A percentile compares a stretch with the other conserved stretches of the same genome.
Conservation (phyloP, 179 eudicot species). For the Spinacia oleracea region DNA sequence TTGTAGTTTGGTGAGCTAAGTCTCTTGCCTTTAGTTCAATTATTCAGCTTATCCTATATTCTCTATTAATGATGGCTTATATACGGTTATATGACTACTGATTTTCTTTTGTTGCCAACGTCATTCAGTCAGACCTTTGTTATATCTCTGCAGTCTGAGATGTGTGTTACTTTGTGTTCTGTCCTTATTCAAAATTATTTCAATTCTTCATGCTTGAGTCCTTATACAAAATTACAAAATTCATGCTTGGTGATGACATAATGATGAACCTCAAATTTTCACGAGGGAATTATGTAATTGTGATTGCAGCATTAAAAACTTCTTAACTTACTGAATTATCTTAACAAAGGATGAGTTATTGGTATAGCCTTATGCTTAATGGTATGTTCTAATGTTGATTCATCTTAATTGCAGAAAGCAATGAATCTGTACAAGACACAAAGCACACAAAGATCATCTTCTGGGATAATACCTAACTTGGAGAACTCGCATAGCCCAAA, state of each 20-base stretch:
- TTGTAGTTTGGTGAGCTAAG: neutral
- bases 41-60: neutral
- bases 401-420: conserved; percentile 67
- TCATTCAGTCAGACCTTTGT: neutral
- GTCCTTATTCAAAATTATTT: neutral
- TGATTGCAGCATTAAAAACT: neutral
- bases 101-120: neutral
- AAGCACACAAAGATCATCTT: conserved; percentile 32
- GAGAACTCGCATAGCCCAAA: conserved; percentile 22
- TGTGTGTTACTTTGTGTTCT: neutral
- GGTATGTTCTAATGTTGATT: neutral
- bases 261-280: neutral
- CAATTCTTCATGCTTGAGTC: neutral
- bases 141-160: neutral
- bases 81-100: neutral
- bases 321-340: neutral
- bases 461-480: conserved; percentile 18
- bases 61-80: neutral
- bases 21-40: neutral
- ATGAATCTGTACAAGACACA: conserved; percentile 65
- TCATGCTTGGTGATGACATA: neutral
- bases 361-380: neutral
- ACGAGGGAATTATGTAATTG: neutral
- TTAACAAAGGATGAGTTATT: neutral
- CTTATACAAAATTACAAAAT: too few relatives aligned